Evolutionary conservation across 768 basidiomycete genomes (phyloP), one percentile per base, ranked within the genome.

Genomic region (Tulasnella sp.): DNA sequence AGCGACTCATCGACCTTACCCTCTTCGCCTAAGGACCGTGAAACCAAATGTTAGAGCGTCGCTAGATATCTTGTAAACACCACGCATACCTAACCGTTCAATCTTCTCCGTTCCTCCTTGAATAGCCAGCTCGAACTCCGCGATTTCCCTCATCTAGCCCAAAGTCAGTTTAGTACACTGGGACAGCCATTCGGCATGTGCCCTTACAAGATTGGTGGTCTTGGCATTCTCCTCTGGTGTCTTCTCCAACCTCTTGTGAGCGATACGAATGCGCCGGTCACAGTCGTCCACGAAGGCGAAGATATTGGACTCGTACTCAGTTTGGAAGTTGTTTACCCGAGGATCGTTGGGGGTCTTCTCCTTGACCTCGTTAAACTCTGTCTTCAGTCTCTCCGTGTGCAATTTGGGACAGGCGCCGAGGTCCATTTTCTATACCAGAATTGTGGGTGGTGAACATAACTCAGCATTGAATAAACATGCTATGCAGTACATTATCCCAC

Each of bases 1-100:
- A 99, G 94, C 7, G 92, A 96, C 71, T 99, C 96, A 31, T 98
- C 96, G 21, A 99, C 93, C 73, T 93, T 92, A n/a, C 96, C 96
- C 71, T 94, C 87, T 70, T 98, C 96, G 63, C 94, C 90, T 92
- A 67, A 29, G 56, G 17, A 42, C 44, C 49, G 29, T 22, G 34
- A 11, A 41, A 4, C 2, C 1, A 11, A 22, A 9, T 55, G 8
- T 19, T 24, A 45, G 10, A 25, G 34, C n/a, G 25, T 22, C 29
- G 49, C 15, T n/a, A 21, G 22, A 27, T 63, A 59, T 53, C 51
- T 46, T 54, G 49, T 49, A 22, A 34, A 41, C 17, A 41, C 63
- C 60, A 48, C 38, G 72, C 80, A 58, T 65, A 85, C 90, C 93
- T 41, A 98, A 76, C 30, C 82, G 78, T 73, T 99, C 96, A 66